Base-by-base conservation (phyloP, 495 filamentous ascomycete genomes). In the Xylaria flabelliformis region DNA sequence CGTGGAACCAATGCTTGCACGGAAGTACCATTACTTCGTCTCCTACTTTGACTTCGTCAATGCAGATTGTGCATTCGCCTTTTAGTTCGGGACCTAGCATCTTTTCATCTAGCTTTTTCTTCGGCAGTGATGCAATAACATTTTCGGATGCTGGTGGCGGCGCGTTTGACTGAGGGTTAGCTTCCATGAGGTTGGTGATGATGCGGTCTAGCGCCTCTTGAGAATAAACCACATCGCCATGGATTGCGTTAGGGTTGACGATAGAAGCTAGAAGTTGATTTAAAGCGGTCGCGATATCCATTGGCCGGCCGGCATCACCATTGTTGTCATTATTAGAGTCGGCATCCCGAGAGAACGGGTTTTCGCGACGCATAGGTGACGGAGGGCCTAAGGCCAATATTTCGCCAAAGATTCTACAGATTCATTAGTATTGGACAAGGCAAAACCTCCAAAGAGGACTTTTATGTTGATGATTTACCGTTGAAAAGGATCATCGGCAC, bases 1-100 rank as follows among this genome's bases (percentile, higher is more conserved):
- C 90, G 77, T 97, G 94, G 79, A 97, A 99, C 92, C 93, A 97
- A 76, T 99, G 96, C 3, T 86, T 90, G 82, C 96, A 99, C 2
- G 95, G 95, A 36, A 99, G 81, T 32, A 91, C 86, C 0, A 91
- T 89, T 7, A 96, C 92, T 78, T 94, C 90, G 32, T 91, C 91
- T 17, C 90, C 92, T 44, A 92, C 76, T 53, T 89, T 84, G 44
- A 97, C 90, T 2, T 92, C 87, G 68, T 98, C 95, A 86, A 98
- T 98, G 78, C 96, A 99, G 71, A 97, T 95, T 32, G 92, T 93
- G 77, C 94, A 97, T 74, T 97, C 95, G 4, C 87, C 93, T 70
- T 85, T 87, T 4, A 83, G 80, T 58, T 89, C 87, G 0, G 82
- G 74, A 2, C 79, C 92, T 32, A 95, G 81, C 88, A 94, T 90